Evolutionary conservation across 345 rosid genomes (phyloP), one percentile per base, ranked within the genome.

Genomic region (Populus euphratica): DNA sequence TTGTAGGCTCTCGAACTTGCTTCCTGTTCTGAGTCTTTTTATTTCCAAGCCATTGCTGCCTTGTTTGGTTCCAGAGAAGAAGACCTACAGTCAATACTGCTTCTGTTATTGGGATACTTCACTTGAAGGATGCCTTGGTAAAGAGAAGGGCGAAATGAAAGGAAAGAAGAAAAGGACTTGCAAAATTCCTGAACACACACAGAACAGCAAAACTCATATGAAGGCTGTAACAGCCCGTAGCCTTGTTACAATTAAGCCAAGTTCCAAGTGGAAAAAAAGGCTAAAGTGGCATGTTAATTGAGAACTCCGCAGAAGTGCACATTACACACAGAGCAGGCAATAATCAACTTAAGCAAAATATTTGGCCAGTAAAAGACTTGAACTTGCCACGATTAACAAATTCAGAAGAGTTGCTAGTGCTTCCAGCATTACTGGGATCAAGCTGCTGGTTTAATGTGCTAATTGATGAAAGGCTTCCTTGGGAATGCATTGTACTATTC

Each of bases 351-450:
- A 35, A n/a, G 68, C 41, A 17, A 56, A 56, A 18, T 6, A 41
- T 41, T 17, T 11, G 50, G 50, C 66, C 72, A 20, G 33, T 27
- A 20, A 73, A 59, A 0, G 41, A 29, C 70, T 49, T 62, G 59
- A 77, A 81, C 96, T 87, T 85, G 80, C 97, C 97, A 18, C 81
- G 85, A 82, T 94, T 94, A 69, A 87, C 89, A 82, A 89, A 92
- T 82, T 94, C 95, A 17, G 88, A 21, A 44, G 88, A 86, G 78
- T 84, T 82, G 87, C 88, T 91, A 12, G 89, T 74, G 86, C 87
- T 84, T 31, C 87, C 86, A 65, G 86, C 54, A 69, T 79, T 18
- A 79, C 67, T 73, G 36, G 83, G 77, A 73, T 87, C 89, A 47
- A 83, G 79, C 52, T 85, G 81, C 82, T 83, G 91, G 86, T 88